Percentiles rank a stretch among this genome's conserved stretches.
These are phyloP conservation scores for Mucor irregularis DNA, from an alignment of 371 early-diverging fungal genomes.

Conservation along the genomic window DNA sequence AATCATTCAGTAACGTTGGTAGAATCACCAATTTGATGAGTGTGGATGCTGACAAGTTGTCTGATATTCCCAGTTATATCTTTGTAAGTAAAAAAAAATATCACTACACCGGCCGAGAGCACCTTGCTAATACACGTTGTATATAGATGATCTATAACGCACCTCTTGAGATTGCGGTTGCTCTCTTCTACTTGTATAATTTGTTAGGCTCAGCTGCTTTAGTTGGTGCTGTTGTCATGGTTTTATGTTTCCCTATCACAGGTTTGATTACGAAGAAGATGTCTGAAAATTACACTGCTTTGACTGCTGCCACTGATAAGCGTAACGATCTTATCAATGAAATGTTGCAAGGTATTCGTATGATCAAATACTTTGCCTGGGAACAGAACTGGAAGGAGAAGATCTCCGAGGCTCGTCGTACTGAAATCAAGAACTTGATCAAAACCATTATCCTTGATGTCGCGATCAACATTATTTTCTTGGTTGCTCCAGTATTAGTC, in stretches of 20 bases:
- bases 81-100: no score
- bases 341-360: slow-evolving; percentile 64
- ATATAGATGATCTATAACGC: slow-evolving; percentile 45
- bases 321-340: slow-evolving; percentile 56
- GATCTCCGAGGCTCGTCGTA: slow-evolving; percentile 49
- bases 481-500: slow-evolving; percentile 55
- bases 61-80: slow-evolving; percentile 40
- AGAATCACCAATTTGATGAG: slow-evolving; percentile 84
- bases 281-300: slow-evolving; percentile 16
- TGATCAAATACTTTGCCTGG: slow-evolving; percentile 73
- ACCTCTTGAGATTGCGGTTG: slow-evolving; percentile 55
- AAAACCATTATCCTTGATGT: slow-evolving; percentile 40
- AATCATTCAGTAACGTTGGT: slow-evolving; percentile 47
- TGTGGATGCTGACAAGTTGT: slow-evolving; percentile 68
- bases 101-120: background rate
- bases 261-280: slow-evolving; percentile 41
- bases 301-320: slow-evolving; percentile 38
- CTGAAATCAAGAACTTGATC: slow-evolving; percentile 51
- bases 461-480: slow-evolving; percentile 40
- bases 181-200: slow-evolving; percentile 47
- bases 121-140: background rate
- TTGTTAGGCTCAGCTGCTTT: slow-evolving; percentile 54
- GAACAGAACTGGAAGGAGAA: slow-evolving; percentile 58
- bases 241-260: slow-evolving; percentile 60
- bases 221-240: slow-evolving; percentile 51